Evolutionary conservation across 768 basidiomycete species (phyloP).

Genomic region (Tricholoma hemisulphureum): DNA sequence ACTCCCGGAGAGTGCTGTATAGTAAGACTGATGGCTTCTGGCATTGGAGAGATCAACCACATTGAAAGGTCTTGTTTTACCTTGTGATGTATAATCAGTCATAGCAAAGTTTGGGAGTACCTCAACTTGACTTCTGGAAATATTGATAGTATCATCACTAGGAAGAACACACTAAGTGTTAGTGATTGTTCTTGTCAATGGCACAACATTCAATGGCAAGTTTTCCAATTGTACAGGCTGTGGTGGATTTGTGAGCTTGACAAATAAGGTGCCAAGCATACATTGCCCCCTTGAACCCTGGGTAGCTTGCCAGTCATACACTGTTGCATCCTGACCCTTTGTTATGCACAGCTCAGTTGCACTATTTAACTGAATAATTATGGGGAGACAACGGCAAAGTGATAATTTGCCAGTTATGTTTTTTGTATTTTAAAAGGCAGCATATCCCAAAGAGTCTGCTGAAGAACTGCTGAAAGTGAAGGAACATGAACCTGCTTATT

Average conservation of each 20-base stretch:
- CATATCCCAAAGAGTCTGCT: slow-evolving; percentile 20
- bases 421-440: no score
- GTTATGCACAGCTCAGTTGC: no score
- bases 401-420: slow-evolving; percentile 1
- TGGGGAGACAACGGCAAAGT: not conserved
- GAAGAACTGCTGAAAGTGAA: slow-evolving; percentile 1
- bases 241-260: slow-evolving; percentile 5
- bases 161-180: slow-evolving; percentile 27
- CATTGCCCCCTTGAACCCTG: no score
- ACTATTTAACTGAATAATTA: not conserved
- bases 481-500: not conserved
- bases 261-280: slow-evolving; percentile 5
- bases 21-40: slow-evolving; percentile 27
- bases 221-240: not conserved
- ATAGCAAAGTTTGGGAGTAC: no score
- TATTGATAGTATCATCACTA: slow-evolving; percentile 15
- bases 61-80: slow-evolving; percentile 27
- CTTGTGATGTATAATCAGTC: slow-evolving; percentile 36
- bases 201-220: slow-evolving; percentile 5
- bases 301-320: no score
- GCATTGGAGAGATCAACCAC: slow-evolving; percentile 20
- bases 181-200: not conserved
- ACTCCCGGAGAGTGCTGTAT: slow-evolving; percentile 30
- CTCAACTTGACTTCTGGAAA: not conserved
- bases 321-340: no score